These are phyloP conservation scores for Acer saccharum DNA, from an alignment of 345 rosid species.

Conservation along the genomic window DNA sequence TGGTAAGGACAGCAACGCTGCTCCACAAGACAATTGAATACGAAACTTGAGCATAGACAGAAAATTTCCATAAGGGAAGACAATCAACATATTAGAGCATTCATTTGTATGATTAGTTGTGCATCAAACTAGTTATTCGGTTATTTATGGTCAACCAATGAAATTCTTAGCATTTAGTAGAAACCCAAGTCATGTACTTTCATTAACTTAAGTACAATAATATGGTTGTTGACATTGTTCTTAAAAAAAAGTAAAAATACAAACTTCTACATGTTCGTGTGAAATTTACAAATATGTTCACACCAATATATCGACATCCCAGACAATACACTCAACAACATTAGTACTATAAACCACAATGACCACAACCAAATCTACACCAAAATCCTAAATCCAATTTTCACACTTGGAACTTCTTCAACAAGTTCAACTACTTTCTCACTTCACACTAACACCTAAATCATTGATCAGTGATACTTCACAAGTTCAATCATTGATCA, in stretches of 20 bases:
- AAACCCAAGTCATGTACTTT: not conserved
- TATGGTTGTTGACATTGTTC: too few species aligned
- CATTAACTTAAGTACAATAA: too few species aligned
- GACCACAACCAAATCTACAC: not conserved
- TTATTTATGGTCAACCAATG: not conserved
- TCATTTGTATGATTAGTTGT: not conserved
- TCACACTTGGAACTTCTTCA: not conserved
- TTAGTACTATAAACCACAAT: not conserved
- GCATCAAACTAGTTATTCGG: not conserved
- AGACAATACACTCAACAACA: not conserved
- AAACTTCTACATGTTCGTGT: too few species aligned
- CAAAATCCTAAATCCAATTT: not conserved
- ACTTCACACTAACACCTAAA: too few species aligned
- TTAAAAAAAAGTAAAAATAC: too few species aligned
- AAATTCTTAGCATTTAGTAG: not conserved
- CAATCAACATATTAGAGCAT: not conserved
- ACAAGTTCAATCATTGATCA: too few species aligned
- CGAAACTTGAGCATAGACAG: not conserved
- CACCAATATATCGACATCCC: not conserved
- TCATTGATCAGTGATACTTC: too few species aligned
- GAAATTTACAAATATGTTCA: too few species aligned
- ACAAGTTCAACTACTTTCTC: not conserved
- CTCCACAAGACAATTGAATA: conserved; percentile 31
- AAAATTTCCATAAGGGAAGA: not conserved
- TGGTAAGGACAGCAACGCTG: conserved; percentile 25